A percentile compares a stretch with the other conserved stretches of the same genome.
Conservation (phyloP, 2,329 filamentous ascomycete genomes). For the Tolypocladium sp. region DNA sequence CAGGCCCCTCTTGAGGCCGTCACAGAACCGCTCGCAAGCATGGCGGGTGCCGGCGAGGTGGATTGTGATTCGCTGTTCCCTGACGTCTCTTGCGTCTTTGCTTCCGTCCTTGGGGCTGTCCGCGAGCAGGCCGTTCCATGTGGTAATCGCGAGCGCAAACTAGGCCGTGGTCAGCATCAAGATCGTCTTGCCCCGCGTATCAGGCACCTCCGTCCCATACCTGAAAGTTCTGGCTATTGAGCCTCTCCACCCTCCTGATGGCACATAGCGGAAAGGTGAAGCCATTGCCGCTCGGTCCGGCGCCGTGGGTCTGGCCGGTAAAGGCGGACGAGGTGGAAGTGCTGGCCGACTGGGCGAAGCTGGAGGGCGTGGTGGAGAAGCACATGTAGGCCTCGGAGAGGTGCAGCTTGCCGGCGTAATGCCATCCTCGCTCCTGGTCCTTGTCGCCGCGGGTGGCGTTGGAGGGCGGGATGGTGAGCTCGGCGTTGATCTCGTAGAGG, state of each 20-base stretch:
- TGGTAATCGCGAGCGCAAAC: constrained; percentile 90
- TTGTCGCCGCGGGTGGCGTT: constrained; percentile 64
- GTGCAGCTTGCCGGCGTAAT: constrained; percentile 88
- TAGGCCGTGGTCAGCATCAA: constrained; percentile 15
- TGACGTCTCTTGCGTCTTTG: constrained; percentile 33
- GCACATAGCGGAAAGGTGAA: constrained; percentile 91
- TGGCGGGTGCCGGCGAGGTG: constrained; percentile 83
- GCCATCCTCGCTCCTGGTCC: constrained; percentile 65
- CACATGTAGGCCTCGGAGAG: constrained; percentile 91
- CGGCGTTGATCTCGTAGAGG: constrained; percentile 91
- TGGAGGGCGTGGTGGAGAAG: constrained; percentile 89
- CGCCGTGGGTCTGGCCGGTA: constrained; percentile 86
- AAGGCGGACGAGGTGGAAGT: constrained; percentile 73
- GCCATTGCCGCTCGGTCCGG: constrained; percentile 87
- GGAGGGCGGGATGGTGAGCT: constrained; percentile 75
- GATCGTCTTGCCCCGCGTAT: background rate
- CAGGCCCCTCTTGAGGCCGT: constrained; percentile 84
- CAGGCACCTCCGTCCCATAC: constrained; percentile 21
- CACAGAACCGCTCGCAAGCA: constrained; percentile 91
- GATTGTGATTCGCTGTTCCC: constrained; percentile 81
- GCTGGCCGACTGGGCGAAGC: constrained; percentile 74
- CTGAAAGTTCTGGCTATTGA: constrained; percentile 85
- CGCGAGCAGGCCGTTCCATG: constrained; percentile 71
- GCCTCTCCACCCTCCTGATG: constrained; percentile 81
- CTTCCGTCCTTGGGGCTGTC: constrained; percentile 37